phyloP scores from a whole-genome alignment of 345 rosid genomes.

The Raphanus sativus region DNA sequence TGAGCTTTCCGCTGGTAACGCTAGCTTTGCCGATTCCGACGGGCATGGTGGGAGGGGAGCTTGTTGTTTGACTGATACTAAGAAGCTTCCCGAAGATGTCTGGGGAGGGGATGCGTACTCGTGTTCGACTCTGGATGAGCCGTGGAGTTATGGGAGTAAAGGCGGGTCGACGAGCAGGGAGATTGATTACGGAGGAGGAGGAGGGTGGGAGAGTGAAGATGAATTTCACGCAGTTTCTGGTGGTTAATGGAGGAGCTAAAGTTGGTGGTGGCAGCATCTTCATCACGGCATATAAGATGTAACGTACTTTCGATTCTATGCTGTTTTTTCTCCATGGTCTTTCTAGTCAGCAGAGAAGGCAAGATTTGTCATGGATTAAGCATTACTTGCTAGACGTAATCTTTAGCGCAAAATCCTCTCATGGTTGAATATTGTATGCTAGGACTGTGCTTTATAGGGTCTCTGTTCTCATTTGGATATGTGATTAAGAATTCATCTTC shows the following conservation, averaged over 20 bases:
- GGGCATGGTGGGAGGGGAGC: constrained; percentile 99
- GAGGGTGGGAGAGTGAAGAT: constrained; percentile 79
- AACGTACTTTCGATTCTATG: constrained; percentile 38
- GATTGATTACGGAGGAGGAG: constrained; percentile 85
- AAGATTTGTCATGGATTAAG: constrained; percentile 15
- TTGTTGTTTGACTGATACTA: constrained; percentile 61
- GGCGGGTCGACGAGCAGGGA: constrained; percentile 90
- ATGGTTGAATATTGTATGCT: neutral
- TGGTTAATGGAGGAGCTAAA: constrained; percentile 71
- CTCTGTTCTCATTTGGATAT: constrained; percentile 4
- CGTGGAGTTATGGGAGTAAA: constrained; percentile 82
- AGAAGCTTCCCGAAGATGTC: constrained; percentile 83
- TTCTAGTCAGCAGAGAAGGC: constrained; percentile 7
- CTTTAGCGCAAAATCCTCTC: constrained; percentile 9
- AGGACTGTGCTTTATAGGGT: constrained; percentile 8
- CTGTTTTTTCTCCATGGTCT: constrained; percentile 7
- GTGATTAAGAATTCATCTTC: neutral
- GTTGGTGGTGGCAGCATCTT: constrained; percentile 98
- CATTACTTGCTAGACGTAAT: neutral
- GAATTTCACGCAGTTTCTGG: constrained; percentile 47
- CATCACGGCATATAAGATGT: constrained; percentile 77
- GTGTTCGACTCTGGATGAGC: constrained; percentile 72
- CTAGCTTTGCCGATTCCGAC: constrained; percentile 53
- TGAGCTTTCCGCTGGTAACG: constrained; percentile 67
- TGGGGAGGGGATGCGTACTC: constrained; percentile 99